Base-by-base conservation (phyloP, 2,329 filamentous ascomycete species). In the Talaromyces sp. region DNA sequence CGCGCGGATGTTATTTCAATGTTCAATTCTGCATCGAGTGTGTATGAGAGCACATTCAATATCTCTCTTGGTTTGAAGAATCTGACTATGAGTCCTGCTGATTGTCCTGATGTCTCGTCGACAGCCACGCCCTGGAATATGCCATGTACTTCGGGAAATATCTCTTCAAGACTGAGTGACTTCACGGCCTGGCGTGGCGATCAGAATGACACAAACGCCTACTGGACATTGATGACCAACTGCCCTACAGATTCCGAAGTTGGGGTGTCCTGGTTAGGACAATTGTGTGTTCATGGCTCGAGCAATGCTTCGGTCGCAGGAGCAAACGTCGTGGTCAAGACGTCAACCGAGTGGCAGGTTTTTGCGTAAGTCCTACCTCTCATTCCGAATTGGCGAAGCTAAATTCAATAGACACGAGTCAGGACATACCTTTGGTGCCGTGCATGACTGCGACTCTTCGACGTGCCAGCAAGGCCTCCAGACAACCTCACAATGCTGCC, bases 31-130 rank as follows among this genome's bases (percentile, higher is more conserved):
- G 95, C 95, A 0, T 97, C 94, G 1, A 86, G 88, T 67, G 80
- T 97, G 10, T 99, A 95, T 74, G 95, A 99, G 77, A 87, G 84
- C 70, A 91, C 91, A 8, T 98, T 99, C 81, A 97, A 97, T 78
- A 94, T 99, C 71, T 94, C 93, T 0, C 87, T 99, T 41, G 95
- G 93, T 50, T 87, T 99, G 67, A 87, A 89, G 70, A 96, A 97
- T 73, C 79, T 99, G 62, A 90, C 92, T 35, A 86, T 97, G 67
- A 91, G 87, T 64, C 78, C 84, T 3, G 81, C 82, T n/a, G 49
- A 39, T 11, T 99, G 95, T 73, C 92, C 94, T 0, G 86, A 86
- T 3, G 85, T 87, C 0, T 80, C 90, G 6, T 84, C 88, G 10
- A 74, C 86, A 1, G 85, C 88, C 4, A 89, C 91, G 0, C 88